Conservation (phyloP, 1,284 basidiomycete genomes). For the Trametes sp. region DNA sequence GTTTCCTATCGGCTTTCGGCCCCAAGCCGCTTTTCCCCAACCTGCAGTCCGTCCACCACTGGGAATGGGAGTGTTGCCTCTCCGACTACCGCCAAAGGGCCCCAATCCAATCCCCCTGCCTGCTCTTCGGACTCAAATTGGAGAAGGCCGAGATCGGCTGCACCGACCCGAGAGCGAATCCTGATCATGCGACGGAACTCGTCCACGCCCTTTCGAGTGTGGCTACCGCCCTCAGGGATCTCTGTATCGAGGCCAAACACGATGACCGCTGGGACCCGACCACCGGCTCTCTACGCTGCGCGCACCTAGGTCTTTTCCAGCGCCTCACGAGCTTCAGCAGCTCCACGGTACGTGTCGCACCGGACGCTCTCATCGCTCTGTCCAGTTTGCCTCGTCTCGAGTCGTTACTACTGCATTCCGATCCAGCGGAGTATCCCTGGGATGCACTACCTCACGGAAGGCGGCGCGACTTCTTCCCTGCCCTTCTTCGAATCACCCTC, state of each 20-base stretch:
- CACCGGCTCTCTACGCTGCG: not conserved
- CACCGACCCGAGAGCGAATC: not conserved
- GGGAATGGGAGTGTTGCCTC: not conserved
- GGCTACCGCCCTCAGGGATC: not conserved
- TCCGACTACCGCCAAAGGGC: not conserved
- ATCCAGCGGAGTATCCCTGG: not conserved
- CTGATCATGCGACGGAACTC: not conserved
- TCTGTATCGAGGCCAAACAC: not conserved
- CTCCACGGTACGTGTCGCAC: not conserved
- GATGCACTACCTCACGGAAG: not conserved
- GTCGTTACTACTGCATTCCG: not conserved
- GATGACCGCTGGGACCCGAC: too few species aligned
- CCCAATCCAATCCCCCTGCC: not conserved
- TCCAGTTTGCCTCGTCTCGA: not conserved
- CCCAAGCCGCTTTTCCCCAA: not conserved
- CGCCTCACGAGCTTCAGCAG: not conserved
- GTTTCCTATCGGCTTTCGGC: not conserved
- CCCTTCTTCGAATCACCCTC: not conserved
- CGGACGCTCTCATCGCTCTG: not conserved
- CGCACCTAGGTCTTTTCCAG: not conserved
- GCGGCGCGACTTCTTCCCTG: not conserved
- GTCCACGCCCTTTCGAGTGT: not conserved
- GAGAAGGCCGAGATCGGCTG: not conserved
- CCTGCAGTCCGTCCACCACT: not conserved
- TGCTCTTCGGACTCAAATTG: not conserved